Base-by-base conservation (phyloP, 2,329 filamentous ascomycete genomes). In the Alternaria viburni region DNA sequence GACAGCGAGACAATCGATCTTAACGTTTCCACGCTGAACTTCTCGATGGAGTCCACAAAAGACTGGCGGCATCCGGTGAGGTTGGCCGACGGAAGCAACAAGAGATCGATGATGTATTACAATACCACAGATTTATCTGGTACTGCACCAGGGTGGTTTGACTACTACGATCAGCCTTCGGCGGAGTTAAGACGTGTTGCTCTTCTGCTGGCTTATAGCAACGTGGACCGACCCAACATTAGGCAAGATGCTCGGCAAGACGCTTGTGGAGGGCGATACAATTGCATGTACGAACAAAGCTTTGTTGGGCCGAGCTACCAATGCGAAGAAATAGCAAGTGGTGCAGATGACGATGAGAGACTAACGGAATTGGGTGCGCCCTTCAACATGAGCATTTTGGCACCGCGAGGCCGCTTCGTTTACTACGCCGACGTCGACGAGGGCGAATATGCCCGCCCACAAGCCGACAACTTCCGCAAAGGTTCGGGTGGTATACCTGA, bases 111-210 rank as follows among this genome's bases (percentile, higher is more conserved):
- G 7, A 72, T 77, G 64, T 79, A 69, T 55, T 77, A 72, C 60
- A 80, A 80, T 36, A 80, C 77, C 2, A 80, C 78, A 1, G 74
- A 77, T 51, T 56, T 66, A 1, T 30, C 63, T 5, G 70, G 55
- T 0, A 66, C 50, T 6, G 30, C 47, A 2, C 57, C 64, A 15
- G 72, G 71, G 0, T 78, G 70, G 67, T 79, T 78, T 32, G 78
- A 80, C 49, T 80, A 79, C 32, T 80, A 74, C 50, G 77, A 79
- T 30, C 72, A 77, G 56, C 77, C 77, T 2, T 78, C 76, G 17
- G 67, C 72, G 10, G 73, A 77, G 51, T 46, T 75, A 2, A 67
- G 57, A 13, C 69, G 74, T 15, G 62, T 78, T 5, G 76, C 79
- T 4, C 54, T 75, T n/a, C 69, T 78, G 49, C 68, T 70, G 10